A percentile compares a stretch with the other conserved stretches of the same genome.
Conservation (phyloP, 108 stramenopile genomes). For the Ochromonas danica region DNA sequence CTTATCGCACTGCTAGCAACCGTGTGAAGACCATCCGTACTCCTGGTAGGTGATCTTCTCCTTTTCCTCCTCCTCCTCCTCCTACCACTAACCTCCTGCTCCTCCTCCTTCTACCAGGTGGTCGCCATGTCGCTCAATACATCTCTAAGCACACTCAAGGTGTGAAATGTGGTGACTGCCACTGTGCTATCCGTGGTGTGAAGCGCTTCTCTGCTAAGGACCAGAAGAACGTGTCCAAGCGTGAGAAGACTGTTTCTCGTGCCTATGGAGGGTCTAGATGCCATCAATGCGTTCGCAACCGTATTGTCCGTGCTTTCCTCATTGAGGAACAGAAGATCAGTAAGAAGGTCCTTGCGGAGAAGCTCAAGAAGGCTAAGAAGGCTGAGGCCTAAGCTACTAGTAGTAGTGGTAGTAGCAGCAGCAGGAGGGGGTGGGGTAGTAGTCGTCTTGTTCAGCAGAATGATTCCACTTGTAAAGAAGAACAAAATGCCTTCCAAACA, state of each 20-base stretch:
- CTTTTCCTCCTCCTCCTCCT: not conserved
- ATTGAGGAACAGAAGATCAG: slow-evolving; percentile 99
- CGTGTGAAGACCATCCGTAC: slow-evolving; percentile 70
- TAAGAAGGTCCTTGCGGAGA: slow-evolving; percentile 93
- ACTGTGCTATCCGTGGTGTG: slow-evolving; percentile 79
- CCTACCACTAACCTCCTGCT: not conserved
- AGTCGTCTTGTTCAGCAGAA: no score
- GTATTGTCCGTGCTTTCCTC: slow-evolving; percentile 96
- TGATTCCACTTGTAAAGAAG: no score
- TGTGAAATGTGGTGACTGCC: slow-evolving; percentile 89
- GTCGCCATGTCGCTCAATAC: slow-evolving; percentile 77
- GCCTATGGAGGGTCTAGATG: slow-evolving; percentile 92
- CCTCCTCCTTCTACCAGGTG: slow-evolving; percentile 47
- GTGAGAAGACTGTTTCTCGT: slow-evolving; percentile 93
- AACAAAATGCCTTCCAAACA: no score
- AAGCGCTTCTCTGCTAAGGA: slow-evolving; percentile 53
- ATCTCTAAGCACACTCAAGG: slow-evolving; percentile 82
- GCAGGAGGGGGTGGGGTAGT: no score
- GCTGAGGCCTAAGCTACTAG: no score
- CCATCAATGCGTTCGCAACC: slow-evolving; percentile 75
- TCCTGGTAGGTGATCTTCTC: slow-evolving; percentile 59
- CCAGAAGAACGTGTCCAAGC: slow-evolving; percentile 72
- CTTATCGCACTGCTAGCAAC: slow-evolving; percentile 87
- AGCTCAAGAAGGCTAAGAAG: slow-evolving; percentile 58
- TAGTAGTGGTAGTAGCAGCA: no score